Evolutionary conservation across 495 filamentous ascomycete species (phyloP).

Genomic region (Peziza echinospora): DNA sequence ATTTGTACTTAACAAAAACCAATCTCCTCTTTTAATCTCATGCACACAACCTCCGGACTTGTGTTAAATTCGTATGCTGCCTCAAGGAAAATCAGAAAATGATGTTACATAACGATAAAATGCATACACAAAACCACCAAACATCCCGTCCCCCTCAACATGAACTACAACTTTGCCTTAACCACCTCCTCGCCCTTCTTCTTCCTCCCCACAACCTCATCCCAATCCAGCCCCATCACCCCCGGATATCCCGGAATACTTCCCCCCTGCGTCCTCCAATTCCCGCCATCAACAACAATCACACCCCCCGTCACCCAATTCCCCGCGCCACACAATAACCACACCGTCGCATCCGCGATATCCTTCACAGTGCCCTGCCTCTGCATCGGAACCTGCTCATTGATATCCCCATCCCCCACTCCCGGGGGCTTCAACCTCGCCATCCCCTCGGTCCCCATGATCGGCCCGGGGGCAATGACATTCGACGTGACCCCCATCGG

Average conservation of each 20-base stretch:
- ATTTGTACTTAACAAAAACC: no score
- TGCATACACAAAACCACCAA: no score
- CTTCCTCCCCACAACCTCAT: conserved; percentile 10
- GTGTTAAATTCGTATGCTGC: no score
- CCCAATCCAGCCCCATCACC: conserved; percentile 6
- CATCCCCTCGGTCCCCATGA: conserved; percentile 39
- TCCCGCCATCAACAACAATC: conserved; percentile 59
- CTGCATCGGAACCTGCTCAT: conserved; percentile 38
- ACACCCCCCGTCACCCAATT: conserved; percentile 63
- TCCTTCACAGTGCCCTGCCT: conserved; percentile 62
- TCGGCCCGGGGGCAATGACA: conserved; percentile 42
- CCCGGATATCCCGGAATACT: conserved; percentile 7
- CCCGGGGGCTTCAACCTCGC: conserved; percentile 26
- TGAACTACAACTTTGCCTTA: no score
- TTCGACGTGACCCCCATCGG: conserved; percentile 79
- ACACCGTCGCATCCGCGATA: conserved; percentile 83
- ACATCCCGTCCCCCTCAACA: no score
- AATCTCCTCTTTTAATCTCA: no score
- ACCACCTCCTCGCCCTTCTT: conserved; percentile 8
- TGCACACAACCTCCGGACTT: no score
- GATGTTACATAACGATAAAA: no score
- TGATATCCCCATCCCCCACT: conserved; percentile 16
- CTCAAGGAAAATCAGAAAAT: no score
- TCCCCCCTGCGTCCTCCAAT: conserved; percentile 34
- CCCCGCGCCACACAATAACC: conserved; percentile 58